A percentile compares a stretch with the other conserved stretches of the same genome.
These are phyloP conservation scores for Pseudoneurospora amorphoporcata DNA, from an alignment of 495 filamentous ascomycete species.

Conservation along the genomic window DNA sequence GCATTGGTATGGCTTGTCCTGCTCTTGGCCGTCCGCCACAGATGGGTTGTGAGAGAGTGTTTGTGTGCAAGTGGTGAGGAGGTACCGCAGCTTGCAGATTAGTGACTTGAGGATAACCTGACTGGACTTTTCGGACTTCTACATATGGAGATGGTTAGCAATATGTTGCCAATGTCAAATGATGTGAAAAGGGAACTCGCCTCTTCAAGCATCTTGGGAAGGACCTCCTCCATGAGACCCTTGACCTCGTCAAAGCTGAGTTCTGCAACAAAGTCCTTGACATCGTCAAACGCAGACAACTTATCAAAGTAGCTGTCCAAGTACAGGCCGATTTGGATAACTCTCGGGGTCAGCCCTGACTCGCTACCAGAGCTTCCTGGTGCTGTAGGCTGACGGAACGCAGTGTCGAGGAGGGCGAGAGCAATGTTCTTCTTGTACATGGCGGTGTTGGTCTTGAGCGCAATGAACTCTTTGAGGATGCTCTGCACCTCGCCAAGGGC, in stretches of 20 bases:
- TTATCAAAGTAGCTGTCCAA: slow-evolving; percentile 24
- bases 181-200: slow-evolving; percentile 6
- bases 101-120: slow-evolving; percentile 15
- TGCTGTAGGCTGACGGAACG: slow-evolving; percentile 10
- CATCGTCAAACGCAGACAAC: slow-evolving; percentile 23
- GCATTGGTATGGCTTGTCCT: slow-evolving; percentile 19
- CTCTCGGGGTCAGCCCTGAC: slow-evolving; percentile 13
- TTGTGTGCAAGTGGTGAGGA: slow-evolving; percentile 23
- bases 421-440: slow-evolving; percentile 28
- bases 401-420: slow-evolving; percentile 15
- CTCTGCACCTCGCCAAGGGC: slow-evolving; percentile 20
- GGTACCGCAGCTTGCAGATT: slow-evolving; percentile 20
- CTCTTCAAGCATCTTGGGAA: slow-evolving; percentile 18
- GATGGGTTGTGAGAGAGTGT: slow-evolving; percentile 17
- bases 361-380: slow-evolving; percentile 3
- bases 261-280: slow-evolving; percentile 23
- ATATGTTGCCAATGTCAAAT: neutral
- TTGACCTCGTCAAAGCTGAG: slow-evolving; percentile 22
- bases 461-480: slow-evolving; percentile 17
- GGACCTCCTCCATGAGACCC: slow-evolving; percentile 14
- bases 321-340: slow-evolving; percentile 21
- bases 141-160: neutral
- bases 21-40: slow-evolving; percentile 11
- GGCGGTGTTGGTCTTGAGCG: slow-evolving; percentile 13
- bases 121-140: slow-evolving; percentile 11